phyloP scores from a whole-genome alignment of 805 yeast genomes.

The Cyberlindnera suaveolens region DNA sequence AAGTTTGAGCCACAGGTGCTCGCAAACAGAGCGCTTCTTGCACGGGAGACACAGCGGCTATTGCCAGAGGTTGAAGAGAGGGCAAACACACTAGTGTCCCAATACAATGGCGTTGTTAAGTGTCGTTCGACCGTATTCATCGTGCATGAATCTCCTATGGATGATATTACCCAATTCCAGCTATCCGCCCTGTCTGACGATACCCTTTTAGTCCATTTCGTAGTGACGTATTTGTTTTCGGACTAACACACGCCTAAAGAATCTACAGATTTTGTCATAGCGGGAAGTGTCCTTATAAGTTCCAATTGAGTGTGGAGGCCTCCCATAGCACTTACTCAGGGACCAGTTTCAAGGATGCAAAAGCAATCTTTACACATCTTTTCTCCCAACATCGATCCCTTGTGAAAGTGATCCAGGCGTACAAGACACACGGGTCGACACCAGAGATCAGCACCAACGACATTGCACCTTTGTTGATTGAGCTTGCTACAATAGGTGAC shows the following conservation, averaged over 20 bases:
- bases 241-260: neutral
- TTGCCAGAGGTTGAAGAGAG: neutral
- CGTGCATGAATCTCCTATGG: slow-evolving; percentile 1
- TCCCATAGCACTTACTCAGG: neutral
- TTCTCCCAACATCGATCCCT: slow-evolving; percentile 2
- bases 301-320: slow-evolving; percentile 5
- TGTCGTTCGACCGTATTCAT: neutral
- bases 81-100: neutral
- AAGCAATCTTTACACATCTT: slow-evolving; percentile 2
- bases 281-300: neutral
- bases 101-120: slow-evolving; percentile 1
- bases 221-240: too few relatives aligned
- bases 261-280: neutral
- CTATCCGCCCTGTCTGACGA: slow-evolving; percentile 7
- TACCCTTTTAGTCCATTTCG: neutral
- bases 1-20: slow-evolving; percentile 1
- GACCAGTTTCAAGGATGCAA: neutral
- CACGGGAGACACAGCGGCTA: neutral
- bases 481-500: slow-evolving; percentile 1
- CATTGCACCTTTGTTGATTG: slow-evolving; percentile 1
- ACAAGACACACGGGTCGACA: neutral
- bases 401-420: slow-evolving; percentile 5
- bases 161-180: slow-evolving; percentile 3
- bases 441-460: neutral
- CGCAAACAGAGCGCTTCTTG: neutral